Percentiles rank a stretch among this genome's conserved stretches.
These are phyloP conservation scores for Macrolepiota dolichaula DNA, from an alignment of 768 basidiomycete genomes.

Conservation along the genomic window DNA sequence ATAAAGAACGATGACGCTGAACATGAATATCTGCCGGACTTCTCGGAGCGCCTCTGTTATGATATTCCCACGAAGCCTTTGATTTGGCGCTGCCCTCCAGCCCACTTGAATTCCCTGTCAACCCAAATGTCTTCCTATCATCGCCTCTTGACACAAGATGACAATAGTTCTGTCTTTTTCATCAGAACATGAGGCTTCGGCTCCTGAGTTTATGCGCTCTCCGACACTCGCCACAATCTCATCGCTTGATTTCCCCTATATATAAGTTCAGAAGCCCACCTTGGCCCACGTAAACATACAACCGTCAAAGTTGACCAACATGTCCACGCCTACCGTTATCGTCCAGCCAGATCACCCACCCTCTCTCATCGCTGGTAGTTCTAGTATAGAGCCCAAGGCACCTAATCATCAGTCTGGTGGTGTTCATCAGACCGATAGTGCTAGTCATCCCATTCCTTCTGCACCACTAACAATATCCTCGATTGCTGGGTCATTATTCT, in stretches of 20 bases:
- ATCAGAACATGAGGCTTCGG: too few species aligned
- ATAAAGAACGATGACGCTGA: background rate
- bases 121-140: too few species aligned
- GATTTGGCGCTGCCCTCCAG: too few species aligned
- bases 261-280: too few species aligned
- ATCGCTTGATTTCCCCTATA: too few species aligned
- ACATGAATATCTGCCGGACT: background rate
- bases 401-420: background rate
- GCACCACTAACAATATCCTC: slow-evolving; percentile 25
- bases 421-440: background rate
- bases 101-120: too few species aligned
- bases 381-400: background rate
- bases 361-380: slow-evolving; percentile 13
- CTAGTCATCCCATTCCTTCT: background rate
- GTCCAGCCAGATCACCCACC: slow-evolving; percentile 22
- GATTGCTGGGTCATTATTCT: slow-evolving; percentile 42
- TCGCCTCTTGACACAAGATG: too few species aligned
- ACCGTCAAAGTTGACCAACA: background rate
- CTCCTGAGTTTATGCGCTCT: too few species aligned
- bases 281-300: too few species aligned
- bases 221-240: too few species aligned
- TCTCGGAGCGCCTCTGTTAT: background rate
- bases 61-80: background rate
- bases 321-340: background rate
- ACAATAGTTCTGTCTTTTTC: too few species aligned